Base-by-base conservation (phyloP, 2,329 filamentous ascomycete species). In the Nothopassalora personata region DNA sequence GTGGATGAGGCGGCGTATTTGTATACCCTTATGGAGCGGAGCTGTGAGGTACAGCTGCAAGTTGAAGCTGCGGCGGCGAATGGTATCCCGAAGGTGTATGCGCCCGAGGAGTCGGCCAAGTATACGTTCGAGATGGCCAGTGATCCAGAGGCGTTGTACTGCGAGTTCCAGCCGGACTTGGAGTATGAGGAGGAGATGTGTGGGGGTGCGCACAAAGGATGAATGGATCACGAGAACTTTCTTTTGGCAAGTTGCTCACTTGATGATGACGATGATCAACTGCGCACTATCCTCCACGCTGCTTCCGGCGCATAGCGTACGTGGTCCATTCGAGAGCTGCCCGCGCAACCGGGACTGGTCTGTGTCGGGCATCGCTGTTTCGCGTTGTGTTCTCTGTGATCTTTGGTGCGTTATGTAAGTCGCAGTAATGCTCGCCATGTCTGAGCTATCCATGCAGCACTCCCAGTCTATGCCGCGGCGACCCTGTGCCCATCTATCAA, bases 1-100 rank as follows among this genome's bases (percentile, higher is more conserved):
- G 87, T 91, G 1, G 88, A 91, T 68, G 88, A 91, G 72, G 88
- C 88, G 1, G 85, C 84, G 0, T 91, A 86, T 71, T 72, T 90
- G 54, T 88, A 89, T 69, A 84, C 83, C 0, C 74, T 87, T 48
- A 79, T 90, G 71, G 88, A 91, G 72, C 79, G 86, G 52, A 84
- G 82, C 50, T 90, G 88, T 70, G 80, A 84, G 57, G 81, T 88
- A 33, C 87, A 91, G 74, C 75, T 90, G 54, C 76, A 81, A 65
- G 83, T 85, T 39, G 88, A 91, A 74, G 86, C 87, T 0, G 87
- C 88, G 0, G 82, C 80, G 1, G 80, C 77, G 11, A 80, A 80
- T 46, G 77, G 78, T 0, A 66, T 82, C 10, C 71, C 76, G 34
- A 85, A 85, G 67, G 71, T 80, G 7, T 74, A 80, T 18, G 79